Evolutionary conservation across 1,139 yeast genomes (phyloP), one percentile per base, ranked within the genome.

Genomic region (Magnusiomyces suaveolens): DNA sequence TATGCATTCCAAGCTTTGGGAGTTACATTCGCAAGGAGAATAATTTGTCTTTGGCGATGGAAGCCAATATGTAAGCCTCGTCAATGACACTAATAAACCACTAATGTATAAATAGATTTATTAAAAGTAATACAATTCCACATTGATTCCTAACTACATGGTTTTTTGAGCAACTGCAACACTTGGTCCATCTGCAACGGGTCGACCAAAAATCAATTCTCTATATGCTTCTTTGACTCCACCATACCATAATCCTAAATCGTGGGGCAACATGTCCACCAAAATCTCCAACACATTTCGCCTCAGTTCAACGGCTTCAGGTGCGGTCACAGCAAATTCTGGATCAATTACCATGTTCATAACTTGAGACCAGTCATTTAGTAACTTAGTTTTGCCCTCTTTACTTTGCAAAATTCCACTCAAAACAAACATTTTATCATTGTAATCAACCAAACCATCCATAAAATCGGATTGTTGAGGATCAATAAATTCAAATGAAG

Each of bases 1-100:
- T 12, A 59, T 59, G 36, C 68, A 65, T 51, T 63, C 63, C 39
- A 64, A 64, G 8, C 58, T 66, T 32, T 65, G 68, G 68, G 54
- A 59, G 26, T 48, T 60, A 18, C 64, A 64, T 50, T 57, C 51
- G n/a, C n/a, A n/a, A n/a, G n/a, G n/a, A n/a, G n/a, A n/a, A n/a
- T n/a, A n/a, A n/a, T n/a, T n/a, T n/a, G n/a, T n/a, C n/a, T n/a
- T n/a, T n/a, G n/a, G n/a, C n/a, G n/a, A n/a, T n/a, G n/a, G n/a
- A n/a, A n/a, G n/a, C n/a, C n/a, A n/a, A n/a, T n/a, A n/a, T n/a
- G n/a, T n/a, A n/a, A n/a, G n/a, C n/a, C n/a, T n/a, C n/a, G n/a
- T n/a, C n/a, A n/a, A n/a, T n/a, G n/a, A n/a, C n/a, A n/a, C n/a
- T n/a, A n/a, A n/a, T n/a, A n/a, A n/a, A n/a, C n/a, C n/a, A n/a